Evolutionary conservation across 257 asterid genomes (phyloP).

Genomic region (Hygrophila difformis): DNA sequence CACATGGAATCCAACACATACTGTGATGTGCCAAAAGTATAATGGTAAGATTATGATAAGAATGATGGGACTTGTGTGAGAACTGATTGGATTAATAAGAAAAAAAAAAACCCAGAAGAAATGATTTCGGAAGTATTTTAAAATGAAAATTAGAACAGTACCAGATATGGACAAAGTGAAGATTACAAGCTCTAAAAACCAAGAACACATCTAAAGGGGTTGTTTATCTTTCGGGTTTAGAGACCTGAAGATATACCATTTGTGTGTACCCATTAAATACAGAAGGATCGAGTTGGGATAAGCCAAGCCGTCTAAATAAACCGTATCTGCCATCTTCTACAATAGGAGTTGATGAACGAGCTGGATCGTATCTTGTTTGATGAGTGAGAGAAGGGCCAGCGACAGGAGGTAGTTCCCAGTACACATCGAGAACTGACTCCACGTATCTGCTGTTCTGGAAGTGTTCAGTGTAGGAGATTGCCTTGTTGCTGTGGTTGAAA

Average conservation of each 20-base stretch:
- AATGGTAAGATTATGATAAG: neutral
- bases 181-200: conserved; percentile 19
- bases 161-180: conserved; percentile 20
- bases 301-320: conserved; percentile 62
- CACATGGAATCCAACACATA: no score
- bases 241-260: conserved; percentile 88
- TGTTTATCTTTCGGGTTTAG: conserved; percentile 37
- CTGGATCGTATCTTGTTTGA: conserved; percentile 93
- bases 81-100: neutral
- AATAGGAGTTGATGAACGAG: conserved; percentile 66
- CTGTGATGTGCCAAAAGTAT: no score
- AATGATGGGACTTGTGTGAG: no score
- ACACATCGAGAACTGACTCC: conserved; percentile 74
- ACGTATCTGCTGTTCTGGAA: conserved; percentile 79
- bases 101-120: neutral
- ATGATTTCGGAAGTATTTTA: neutral
- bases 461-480: conserved; percentile 53
- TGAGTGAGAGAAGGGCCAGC: conserved; percentile 98
- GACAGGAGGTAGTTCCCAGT: conserved; percentile 97
- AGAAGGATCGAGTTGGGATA: conserved; percentile 52
- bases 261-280: conserved; percentile 98
- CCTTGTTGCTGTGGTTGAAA: conserved; percentile 82
- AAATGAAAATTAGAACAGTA: conserved; percentile 8
- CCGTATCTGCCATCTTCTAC: conserved; percentile 84
- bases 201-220: no score